Percentiles rank a stretch among this genome's conserved stretches.
Conservation (phyloP, 1,139 yeast species). For the Blastobotrys capitulatus region DNA sequence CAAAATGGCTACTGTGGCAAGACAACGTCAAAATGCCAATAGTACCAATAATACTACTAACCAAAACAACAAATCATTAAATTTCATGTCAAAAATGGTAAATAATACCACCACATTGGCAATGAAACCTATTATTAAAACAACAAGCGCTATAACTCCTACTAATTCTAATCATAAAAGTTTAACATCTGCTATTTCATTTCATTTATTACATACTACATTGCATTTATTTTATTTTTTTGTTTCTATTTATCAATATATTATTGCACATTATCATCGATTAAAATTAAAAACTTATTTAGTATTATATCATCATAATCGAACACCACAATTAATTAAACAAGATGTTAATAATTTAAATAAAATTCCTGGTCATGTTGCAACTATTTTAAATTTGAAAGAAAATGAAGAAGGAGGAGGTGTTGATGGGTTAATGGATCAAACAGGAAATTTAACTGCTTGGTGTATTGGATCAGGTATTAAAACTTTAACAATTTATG, state of each 20-base stretch:
- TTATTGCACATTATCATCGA: constrained; percentile 41
- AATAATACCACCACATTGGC: not conserved
- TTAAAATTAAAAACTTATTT: constrained; percentile 53
- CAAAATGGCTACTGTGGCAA: constrained; percentile 1
- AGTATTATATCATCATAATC: constrained; percentile 70
- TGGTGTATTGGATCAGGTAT: constrained; percentile 91
- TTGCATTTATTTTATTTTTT: constrained; percentile 21
- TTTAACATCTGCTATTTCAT: constrained; percentile 3
- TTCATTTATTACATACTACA: constrained; percentile 15
- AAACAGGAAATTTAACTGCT: constrained; percentile 69
- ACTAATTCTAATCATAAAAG: not conserved
- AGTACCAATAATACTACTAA: not conserved
- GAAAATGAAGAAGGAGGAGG: constrained; percentile 92
- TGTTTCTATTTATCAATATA: constrained; percentile 16
- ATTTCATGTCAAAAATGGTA: constrained; percentile 3
- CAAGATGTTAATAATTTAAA: constrained; percentile 68
- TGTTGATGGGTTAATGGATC: constrained; percentile 69
- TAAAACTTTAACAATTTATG: constrained; percentile 67
- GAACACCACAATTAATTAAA: constrained; percentile 80
- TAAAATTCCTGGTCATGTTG: constrained; percentile 73
- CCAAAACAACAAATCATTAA: not conserved
- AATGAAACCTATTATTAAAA: not conserved
- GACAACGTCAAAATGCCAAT: not conserved
- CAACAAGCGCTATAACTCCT: not conserved
- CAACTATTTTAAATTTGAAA: constrained; percentile 65